Percentiles rank a stretch among this genome's conserved stretches.
phyloP scores from a whole-genome alignment of 441 rosid species.

The Brassica balearica region DNA sequence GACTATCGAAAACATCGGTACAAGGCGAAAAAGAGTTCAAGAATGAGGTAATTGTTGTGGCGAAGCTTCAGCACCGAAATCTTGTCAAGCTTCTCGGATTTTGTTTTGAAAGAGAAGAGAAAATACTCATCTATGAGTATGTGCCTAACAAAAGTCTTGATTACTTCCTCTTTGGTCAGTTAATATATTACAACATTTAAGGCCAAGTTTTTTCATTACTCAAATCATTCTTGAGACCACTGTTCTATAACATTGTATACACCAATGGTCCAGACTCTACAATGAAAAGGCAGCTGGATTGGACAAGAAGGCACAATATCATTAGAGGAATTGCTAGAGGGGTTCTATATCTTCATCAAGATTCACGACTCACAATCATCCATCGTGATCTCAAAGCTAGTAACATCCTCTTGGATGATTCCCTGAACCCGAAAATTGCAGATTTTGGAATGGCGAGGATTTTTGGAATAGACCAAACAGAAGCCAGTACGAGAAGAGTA shows the following conservation, averaged over 20 bases:
- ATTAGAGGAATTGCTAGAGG: neutral
- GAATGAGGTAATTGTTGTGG: slow-evolving; percentile 59
- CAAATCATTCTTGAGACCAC: neutral
- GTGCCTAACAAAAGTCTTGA: slow-evolving; percentile 42
- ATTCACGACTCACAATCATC: slow-evolving; percentile 3
- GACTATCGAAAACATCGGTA: slow-evolving; percentile 50
- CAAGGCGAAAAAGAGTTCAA: slow-evolving; percentile 63
- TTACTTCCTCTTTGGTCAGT: slow-evolving; percentile 15
- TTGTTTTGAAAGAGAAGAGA: slow-evolving; percentile 51
- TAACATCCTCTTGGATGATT: neutral
- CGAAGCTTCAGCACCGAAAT: slow-evolving; percentile 62
- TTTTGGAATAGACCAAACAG: neutral
- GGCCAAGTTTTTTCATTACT: neutral
- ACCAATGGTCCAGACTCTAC: slow-evolving; percentile 7
- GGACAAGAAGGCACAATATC: neutral
- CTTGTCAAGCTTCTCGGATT: slow-evolving; percentile 57
- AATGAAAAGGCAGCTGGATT: neutral
- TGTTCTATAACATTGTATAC: neutral
- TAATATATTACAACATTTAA: neutral
- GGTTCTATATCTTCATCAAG: neutral
- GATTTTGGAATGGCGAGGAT: slow-evolving; percentile 2
- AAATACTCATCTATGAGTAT: slow-evolving; percentile 58
- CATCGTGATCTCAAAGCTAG: neutral
- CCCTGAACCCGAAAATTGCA: neutral
- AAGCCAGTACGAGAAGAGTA: neutral